Evolutionary conservation across 2,329 filamentous ascomycete species (phyloP), one percentile per base, ranked within the genome.

Genomic region (Rosellinia necatrix): DNA sequence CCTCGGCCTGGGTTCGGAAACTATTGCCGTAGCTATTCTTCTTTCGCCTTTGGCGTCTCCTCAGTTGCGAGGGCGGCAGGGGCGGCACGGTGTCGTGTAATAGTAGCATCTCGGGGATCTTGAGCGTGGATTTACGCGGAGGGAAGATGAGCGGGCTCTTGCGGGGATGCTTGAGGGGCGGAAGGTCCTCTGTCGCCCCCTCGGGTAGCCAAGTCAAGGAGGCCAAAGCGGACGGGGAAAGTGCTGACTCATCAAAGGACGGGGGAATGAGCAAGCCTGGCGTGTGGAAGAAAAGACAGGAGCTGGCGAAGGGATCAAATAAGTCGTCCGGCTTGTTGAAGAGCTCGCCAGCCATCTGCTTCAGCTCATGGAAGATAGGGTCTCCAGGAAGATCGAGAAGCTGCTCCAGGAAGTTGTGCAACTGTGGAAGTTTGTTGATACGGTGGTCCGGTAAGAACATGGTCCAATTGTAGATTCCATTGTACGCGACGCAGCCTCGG

Each of bases 381-480:
- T 74, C 70, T 6, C 58, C 58, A 1, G 68, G 64, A 29, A 56
- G 63, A 4, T 63, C 49, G 8, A 64, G 48, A 7, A 65, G 56
- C 8, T 65, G 60, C 6, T 68, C 60, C 2, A 62, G 32, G 6
- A 64, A 29, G 34, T 64, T 52, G 43, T 15, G 10, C 15, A 46
- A 66, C 8, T 60, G 48, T 1, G 63, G 51, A 5, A 54, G 53
- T 29, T 66, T 61, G 62, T 82, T 77, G 58, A 77, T 69, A 6
- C 73, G 75, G 54, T 85, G 80, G 59, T 80, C 76, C 0, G 80
- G 80, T 9, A 84, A 74, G 56, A 86, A 82, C 68, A 76, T 81
- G 53, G 82, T 84, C 85, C 84, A 87, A 71, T 87, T 81, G 71
- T 84, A 87, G 55, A 87, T 76, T 37, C 83, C 84, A 61, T 87